Evolutionary conservation across 805 yeast genomes (phyloP).

Genomic region (Candida patagonica): DNA sequence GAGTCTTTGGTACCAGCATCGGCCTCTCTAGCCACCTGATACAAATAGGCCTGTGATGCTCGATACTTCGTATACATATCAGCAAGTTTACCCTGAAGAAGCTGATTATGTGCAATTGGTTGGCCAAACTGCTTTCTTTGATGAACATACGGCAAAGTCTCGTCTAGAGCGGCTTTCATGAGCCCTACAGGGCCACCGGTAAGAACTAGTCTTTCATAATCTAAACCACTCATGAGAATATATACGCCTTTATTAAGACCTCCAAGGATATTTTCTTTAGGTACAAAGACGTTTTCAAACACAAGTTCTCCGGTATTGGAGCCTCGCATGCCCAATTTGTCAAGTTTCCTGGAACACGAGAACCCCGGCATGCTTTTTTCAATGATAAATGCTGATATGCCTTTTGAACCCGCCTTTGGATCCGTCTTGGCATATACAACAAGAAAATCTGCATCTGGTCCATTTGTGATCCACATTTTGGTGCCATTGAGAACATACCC

Average conservation of each 20-base stretch:
- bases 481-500: slow-evolving; percentile 25
- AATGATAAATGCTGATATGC: slow-evolving; percentile 26
- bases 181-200: slow-evolving; percentile 27
- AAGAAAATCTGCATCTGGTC: slow-evolving; percentile 26
- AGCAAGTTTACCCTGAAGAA: slow-evolving; percentile 27
- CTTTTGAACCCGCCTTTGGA: slow-evolving; percentile 24
- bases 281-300: slow-evolving; percentile 26
- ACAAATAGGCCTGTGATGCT: slow-evolving; percentile 24
- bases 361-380: slow-evolving; percentile 25
- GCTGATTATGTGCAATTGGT: slow-evolving; percentile 26
- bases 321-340: slow-evolving; percentile 29
- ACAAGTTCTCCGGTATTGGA: slow-evolving; percentile 28
- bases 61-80: slow-evolving; percentile 28
- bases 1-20: slow-evolving; percentile 22
- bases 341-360: slow-evolving; percentile 25
- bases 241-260: slow-evolving; percentile 24
- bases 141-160: slow-evolving; percentile 26
- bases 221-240: slow-evolving; percentile 26
- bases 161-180: slow-evolving; percentile 26
- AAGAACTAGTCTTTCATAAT: slow-evolving; percentile 25
- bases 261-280: slow-evolving; percentile 26
- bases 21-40: slow-evolving; percentile 21
- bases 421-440: slow-evolving; percentile 28
- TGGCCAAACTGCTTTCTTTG: slow-evolving; percentile 25
- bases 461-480: slow-evolving; percentile 29